Percentiles rank a stretch among this genome's conserved stretches.
Conservation (phyloP, 2,329 filamentous ascomycete genomes). For the Calonectria pauciramosa region DNA sequence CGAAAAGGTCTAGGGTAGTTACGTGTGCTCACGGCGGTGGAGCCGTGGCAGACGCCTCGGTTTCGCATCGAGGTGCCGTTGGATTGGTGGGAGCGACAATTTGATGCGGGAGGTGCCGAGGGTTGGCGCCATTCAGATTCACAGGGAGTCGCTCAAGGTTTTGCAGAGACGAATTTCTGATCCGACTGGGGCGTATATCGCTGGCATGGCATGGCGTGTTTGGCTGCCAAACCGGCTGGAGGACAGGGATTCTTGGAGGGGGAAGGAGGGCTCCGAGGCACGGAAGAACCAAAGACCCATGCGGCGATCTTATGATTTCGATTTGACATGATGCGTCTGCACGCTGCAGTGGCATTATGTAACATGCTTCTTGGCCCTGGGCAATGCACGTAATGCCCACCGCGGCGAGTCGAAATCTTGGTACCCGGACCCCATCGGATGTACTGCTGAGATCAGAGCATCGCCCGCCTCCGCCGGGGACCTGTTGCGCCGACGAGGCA, state of each 20-base stretch:
- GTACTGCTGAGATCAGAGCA: background rate
- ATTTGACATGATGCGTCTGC: slow-evolving; percentile 1
- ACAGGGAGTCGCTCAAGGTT: background rate
- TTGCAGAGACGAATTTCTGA: background rate
- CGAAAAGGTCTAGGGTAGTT: background rate
- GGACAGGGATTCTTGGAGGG: slow-evolving; percentile 11
- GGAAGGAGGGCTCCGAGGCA: slow-evolving; percentile 23
- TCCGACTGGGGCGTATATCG: background rate
- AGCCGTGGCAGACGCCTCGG: background rate
- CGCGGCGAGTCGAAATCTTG: background rate
- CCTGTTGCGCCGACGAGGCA: background rate
- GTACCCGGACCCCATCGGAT: slow-evolving; percentile 4
- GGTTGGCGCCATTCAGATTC: background rate
- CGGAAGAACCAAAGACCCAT: slow-evolving; percentile 19
- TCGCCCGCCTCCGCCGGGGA: background rate
- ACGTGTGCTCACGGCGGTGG: background rate
- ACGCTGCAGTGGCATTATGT: background rate
- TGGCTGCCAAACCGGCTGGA: background rate
- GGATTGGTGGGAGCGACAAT: background rate
- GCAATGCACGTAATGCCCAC: slow-evolving; percentile 4
- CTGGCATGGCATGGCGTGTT: slow-evolving; percentile 18
- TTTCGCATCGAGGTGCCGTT: background rate
- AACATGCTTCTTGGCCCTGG: background rate
- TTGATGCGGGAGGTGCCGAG: background rate
- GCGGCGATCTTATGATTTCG: slow-evolving; percentile 21